A percentile compares a stretch with the other conserved stretches of the same genome.
Evolutionary conservation across 2,329 filamentous ascomycete genomes (phyloP).

Genomic region (Phoma sp.): DNA sequence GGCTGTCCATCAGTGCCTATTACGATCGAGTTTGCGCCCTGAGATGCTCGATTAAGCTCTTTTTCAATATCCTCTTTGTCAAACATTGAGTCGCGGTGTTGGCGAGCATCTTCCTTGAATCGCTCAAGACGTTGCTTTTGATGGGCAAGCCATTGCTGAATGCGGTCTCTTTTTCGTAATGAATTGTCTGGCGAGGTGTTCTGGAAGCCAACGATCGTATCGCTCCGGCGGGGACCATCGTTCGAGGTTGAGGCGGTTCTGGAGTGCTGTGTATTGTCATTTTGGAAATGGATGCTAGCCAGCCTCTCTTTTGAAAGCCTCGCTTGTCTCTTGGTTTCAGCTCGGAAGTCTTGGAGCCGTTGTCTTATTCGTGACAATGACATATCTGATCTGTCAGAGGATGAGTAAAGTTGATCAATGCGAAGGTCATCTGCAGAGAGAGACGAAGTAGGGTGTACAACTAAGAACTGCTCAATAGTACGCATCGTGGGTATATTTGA

Average conservation of each 20-base stretch:
- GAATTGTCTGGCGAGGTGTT: background rate
- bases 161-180: background rate
- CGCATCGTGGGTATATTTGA: background rate
- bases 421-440: background rate
- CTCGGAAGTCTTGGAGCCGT: background rate
- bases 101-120: background rate
- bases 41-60: background rate
- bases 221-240: background rate
- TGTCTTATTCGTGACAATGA: background rate
- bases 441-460: background rate
- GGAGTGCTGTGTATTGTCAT: background rate
- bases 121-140: constrained; percentile 1
- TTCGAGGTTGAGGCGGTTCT: background rate
- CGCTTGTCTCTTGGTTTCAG: background rate
- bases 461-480: background rate
- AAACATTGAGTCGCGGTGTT: constrained; percentile 5
- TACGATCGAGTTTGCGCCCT: background rate
- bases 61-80: background rate
- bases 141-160: constrained; percentile 1
- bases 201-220: background rate
- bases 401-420: background rate
- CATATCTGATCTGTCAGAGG: background rate
- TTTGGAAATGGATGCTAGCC: no score
- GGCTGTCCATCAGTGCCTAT: background rate
- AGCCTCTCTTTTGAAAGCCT: background rate